Evolutionary conservation across 352 stramenopile genomes (phyloP), one percentile per base, ranked within the genome.

Genomic region (Phytophthora fragariaefolia): DNA sequence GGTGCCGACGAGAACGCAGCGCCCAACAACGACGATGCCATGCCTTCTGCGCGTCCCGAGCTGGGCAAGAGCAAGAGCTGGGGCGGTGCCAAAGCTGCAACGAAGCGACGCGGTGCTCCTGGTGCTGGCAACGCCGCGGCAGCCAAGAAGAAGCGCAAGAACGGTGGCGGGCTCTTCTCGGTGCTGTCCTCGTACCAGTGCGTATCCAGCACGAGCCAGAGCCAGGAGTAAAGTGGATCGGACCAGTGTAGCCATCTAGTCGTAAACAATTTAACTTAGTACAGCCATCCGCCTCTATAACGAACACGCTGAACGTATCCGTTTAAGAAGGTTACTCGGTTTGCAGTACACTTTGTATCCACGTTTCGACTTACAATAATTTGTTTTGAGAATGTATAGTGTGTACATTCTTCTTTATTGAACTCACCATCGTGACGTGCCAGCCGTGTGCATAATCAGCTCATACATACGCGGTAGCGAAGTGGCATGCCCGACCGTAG

Each of bases 131-230:
- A 52, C 7, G 36, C 38, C 3, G 13, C 47, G 28, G 38, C 47
- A 0, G 36, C 47, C 18, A 68, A 26, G 6, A 82, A 85, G 76
- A 80, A 81, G 49, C 59, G 59, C 61, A 79, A 88, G 54, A 73
- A 47, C 48, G 74, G 74, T 48, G 83, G 85, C 45, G 73, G 71
- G 30, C 84, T 94, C 55, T 81, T 94, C 58, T 90, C 83, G 0
- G 81, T 85, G 45, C 66, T 94, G 17, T 85, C 83, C 8, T 90
- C 82, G 26, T 94, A 81, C 53, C 80, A 94, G 42, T 86, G 80
- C 67, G 79, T 90, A 15, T 74, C 79, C 0, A 79, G 69, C 66
- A 81, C 54, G 24, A 82, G 55, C 13, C 66, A 82, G 55, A 69
- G 66, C 61, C 69, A 73, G 57, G 38, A 77, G 57, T 67, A 67